phyloP scores from a whole-genome alignment of 2,329 filamentous ascomycete species.

The Aspergillaceae sp. region DNA sequence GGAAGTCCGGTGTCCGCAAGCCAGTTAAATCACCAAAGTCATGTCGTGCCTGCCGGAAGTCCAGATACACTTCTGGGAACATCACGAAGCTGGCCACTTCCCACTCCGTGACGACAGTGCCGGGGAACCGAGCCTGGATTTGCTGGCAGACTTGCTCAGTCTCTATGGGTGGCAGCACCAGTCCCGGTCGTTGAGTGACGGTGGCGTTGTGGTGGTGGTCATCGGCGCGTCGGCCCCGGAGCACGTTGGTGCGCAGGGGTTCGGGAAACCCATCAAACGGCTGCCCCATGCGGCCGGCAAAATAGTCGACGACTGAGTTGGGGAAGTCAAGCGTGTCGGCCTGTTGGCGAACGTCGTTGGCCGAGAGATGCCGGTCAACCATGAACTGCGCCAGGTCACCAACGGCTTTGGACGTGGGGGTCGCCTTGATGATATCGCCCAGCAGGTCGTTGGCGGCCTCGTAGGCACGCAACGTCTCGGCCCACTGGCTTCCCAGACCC shows the following conservation, averaged over 20 bases:
- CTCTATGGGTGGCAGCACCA: slow-evolving; percentile 39
- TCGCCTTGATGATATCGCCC: slow-evolving; percentile 98
- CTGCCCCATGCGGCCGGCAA: slow-evolving; percentile 97
- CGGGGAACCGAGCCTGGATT: slow-evolving; percentile 69
- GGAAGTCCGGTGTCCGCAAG: slow-evolving; percentile 89
- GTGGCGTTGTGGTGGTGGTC: too few species aligned
- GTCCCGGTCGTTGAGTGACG: too few species aligned
- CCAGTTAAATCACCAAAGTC: slow-evolving; percentile 94
- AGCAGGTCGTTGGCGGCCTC: slow-evolving; percentile 94
- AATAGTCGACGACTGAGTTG: slow-evolving; percentile 91
- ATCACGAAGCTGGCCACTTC: slow-evolving; percentile 91
- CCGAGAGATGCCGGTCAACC: slow-evolving; percentile 87
- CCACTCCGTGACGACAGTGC: slow-evolving; percentile 66
- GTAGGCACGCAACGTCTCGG: slow-evolving; percentile 98
- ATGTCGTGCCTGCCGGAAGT: slow-evolving; percentile 86
- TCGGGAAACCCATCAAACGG: slow-evolving; percentile 97
- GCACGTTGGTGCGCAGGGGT: slow-evolving; percentile 77
- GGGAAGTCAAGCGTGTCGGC: slow-evolving; percentile 94
- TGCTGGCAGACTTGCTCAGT: slow-evolving; percentile 96
- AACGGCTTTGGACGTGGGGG: slow-evolving; percentile 96
- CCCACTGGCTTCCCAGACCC: slow-evolving; percentile 91
- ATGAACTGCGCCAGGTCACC: slow-evolving; percentile 98
- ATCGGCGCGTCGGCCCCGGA: slow-evolving; percentile 63
- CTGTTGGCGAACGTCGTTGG: slow-evolving; percentile 74
- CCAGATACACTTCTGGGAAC: slow-evolving; percentile 98